Base-by-base conservation (phyloP, 495 filamentous ascomycete genomes). In the Chaetomium cochliodes region DNA sequence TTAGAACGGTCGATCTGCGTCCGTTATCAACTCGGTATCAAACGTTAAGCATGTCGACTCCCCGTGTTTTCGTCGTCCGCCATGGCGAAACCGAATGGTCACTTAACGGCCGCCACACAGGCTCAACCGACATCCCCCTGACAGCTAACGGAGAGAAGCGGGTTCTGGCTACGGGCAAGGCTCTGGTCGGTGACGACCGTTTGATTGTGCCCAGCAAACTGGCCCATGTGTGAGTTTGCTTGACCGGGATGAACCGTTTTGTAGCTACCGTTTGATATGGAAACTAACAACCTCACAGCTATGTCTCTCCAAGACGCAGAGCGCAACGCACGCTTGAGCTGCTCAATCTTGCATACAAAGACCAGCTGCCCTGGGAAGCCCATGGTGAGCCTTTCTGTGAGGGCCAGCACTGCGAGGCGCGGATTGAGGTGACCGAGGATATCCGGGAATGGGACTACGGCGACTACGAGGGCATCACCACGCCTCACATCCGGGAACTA, bases 71-170 rank as follows among this genome's bases (percentile, higher is more conserved):
- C 83, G 89, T 98, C 64, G 81, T 94, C 78, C 90, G 94, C 67
- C 94, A 98, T 70, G 85, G 85, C 77, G 94, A 98, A 78, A 98
- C 94, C 3, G 92, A 96, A 82, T 98, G 94, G 94, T 97, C 93
- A 2, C 84, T 97, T 46, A 92, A 91, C 70, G 94, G 93, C 63
- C 87, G 89, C 25, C 93, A 98, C 79, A 98, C 94, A 0, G 91
- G 93, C 54, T 84, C 78, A 28, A 91, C 89, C 28, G 94, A 98
- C 67, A 87, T 98, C 23, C 86, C 91, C 0, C 81, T 98, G 12
- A 98, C 94, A 2, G 76, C 85, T 15, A 91, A 92, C 74, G 94
- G 94, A 41, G 92, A 97, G 78, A 90, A 87, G 71, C 85, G 92
- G 25, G 86, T 98, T 64, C 81, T 80, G 59, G 88, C 92, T 13